Evolutionary conservation across 805 yeast genomes (phyloP), one percentile per base, ranked within the genome.

Genomic region (Cyberlindnera nakhonratchasimensis): DNA sequence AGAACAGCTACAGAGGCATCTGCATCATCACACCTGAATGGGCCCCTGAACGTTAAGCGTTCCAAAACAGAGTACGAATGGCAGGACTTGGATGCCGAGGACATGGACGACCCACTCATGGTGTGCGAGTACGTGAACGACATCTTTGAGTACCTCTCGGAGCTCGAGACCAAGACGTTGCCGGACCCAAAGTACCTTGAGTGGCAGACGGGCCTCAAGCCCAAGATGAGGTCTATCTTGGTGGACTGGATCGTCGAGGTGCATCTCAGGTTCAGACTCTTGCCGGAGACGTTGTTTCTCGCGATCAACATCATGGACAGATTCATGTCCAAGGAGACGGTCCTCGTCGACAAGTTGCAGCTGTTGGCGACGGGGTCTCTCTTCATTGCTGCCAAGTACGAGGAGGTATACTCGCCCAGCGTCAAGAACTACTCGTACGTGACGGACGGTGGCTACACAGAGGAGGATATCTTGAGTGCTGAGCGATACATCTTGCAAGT

Each of bases 231-330:
- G 52, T 81, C 88, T 7, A 85, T 89, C 39, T 67, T 89, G 45
- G 87, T 89, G n/a, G 96, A 90, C 65, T 89, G 97, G 97, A 71
- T 89, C 52, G 87, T 87, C 10, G 95, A 87, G 59, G 90, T 89
- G 61, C 96, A 88, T 66, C 70, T 80, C 52, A 75, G 86, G 60
- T 89, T 89, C 64, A 75, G 90, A 51, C 72, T 90, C 48, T 71
- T 84, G 32, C 96, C 95, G 1, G 96, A 89, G 64, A 86, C 96
- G 8, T 72, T 90, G 43, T 86, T 79, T 56, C 68, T 89, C 43
- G 87, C 96, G 5, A 82, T 86, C 42, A 88, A 87, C 63, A 65
- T 86, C 41, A 82, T 89, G 86, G 97, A 90, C 65, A 67, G 96
- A 51, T 88, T 85, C 63, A 75, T 90, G 76, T 77, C 89, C 7